These are phyloP conservation scores for Sporobolomyces pararoseus DNA, from an alignment of 768 basidiomycete species.

Conservation along the genomic window DNA sequence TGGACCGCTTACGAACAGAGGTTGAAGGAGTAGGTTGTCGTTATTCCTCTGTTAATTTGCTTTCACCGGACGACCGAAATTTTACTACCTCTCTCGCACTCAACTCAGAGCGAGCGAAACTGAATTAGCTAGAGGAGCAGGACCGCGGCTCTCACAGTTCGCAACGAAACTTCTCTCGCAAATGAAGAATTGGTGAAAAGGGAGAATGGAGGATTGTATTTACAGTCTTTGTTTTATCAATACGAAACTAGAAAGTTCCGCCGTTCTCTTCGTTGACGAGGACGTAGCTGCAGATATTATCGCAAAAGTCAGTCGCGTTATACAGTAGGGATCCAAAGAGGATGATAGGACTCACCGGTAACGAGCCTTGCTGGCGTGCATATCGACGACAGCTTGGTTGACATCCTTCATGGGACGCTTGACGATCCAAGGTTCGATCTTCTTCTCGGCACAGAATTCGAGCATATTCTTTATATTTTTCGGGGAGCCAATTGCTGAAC, in stretches of 20 bases:
- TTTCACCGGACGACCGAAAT: no score
- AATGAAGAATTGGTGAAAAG: no score
- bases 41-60: no score
- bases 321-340: background rate
- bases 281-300: slow-evolving; percentile 29
- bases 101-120: no score
- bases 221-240: no score
- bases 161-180: no score
- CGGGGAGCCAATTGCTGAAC: slow-evolving; percentile 43
- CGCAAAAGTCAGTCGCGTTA: background rate
- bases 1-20: slow-evolving; percentile 85
- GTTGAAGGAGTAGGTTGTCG: slow-evolving; percentile 19
- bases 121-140: no score
- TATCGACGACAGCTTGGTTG: slow-evolving; percentile 54
- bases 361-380: slow-evolving; percentile 56
- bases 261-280: slow-evolving; percentile 41
- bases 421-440: slow-evolving; percentile 55
- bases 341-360: slow-evolving; percentile 55
- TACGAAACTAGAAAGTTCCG: slow-evolving; percentile 26
- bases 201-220: no score
- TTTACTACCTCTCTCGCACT: no score
- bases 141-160: no score
- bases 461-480: slow-evolving; percentile 57
- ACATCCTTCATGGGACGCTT: slow-evolving; percentile 43
- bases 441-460: slow-evolving; percentile 58